Conservation (phyloP, 2,329 filamentous ascomycete genomes). For the Zymoseptoria passerinii region DNA sequence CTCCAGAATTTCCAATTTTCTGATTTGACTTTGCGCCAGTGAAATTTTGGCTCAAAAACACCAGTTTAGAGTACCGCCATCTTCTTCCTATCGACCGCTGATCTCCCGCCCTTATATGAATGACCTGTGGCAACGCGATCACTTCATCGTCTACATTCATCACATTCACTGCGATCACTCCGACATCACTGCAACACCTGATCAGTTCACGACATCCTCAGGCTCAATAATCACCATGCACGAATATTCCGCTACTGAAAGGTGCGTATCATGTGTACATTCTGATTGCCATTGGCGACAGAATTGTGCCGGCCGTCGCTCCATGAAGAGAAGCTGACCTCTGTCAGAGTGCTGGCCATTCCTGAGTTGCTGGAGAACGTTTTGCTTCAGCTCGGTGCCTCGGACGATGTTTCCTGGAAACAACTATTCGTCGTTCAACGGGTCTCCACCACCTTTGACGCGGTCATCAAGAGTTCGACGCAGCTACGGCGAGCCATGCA, state of each 20-base stretch:
- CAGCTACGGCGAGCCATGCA: slow-evolving; percentile 13
- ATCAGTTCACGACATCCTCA: not conserved
- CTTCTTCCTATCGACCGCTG: not conserved
- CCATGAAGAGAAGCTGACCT: not conserved
- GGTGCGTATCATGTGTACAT: not conserved
- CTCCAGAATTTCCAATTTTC: not conserved
- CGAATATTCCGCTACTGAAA: not conserved
- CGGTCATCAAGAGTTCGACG: slow-evolving; percentile 13
- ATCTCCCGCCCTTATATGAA: not conserved
- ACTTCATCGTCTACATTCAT: not conserved
- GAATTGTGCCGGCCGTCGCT: too few relatives aligned
- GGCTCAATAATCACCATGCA: not conserved
- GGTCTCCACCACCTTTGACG: slow-evolving; percentile 13
- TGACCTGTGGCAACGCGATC: not conserved
- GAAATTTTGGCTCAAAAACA: not conserved
- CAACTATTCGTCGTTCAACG: slow-evolving; percentile 15
- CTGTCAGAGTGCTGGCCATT: slow-evolving; percentile 3
- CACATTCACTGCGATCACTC: not conserved
- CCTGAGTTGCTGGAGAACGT: slow-evolving; percentile 17
- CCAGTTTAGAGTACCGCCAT: not conserved
- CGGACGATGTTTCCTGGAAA: slow-evolving; percentile 11
- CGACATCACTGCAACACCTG: not conserved
- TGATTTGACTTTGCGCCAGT: not conserved
- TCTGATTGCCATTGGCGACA: not conserved
- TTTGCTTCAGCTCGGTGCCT: slow-evolving; percentile 12